Evolutionary conservation across 805 yeast species (phyloP), one percentile per base, ranked within the genome.

Genomic region (Metschnikowia aberdeeniae): DNA sequence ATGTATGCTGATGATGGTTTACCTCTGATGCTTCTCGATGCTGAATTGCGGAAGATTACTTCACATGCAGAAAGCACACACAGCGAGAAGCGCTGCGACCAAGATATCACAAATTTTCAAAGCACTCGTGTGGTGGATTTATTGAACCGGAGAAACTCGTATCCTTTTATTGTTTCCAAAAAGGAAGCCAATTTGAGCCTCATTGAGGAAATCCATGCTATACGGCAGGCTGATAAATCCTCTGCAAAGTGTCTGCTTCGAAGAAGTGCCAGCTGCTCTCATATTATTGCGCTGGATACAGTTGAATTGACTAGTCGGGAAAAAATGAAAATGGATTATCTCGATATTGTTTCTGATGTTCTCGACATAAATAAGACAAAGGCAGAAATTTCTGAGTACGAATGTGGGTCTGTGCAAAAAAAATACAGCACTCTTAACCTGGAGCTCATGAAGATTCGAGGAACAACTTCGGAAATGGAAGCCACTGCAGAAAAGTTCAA

Each of bases 61-160:
- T 22, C 36, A 13, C 36, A 10, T 24, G 19, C 46, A 7, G 31
- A 17, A 19, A 26, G 42, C 27, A 14, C 17, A 40, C 36, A 33
- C 17, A 40, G 36, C 29, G 32, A 32, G 11, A 34, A 32, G 8
- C 13, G 28, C 24, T 8, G 22, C 5, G 22, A 40, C 7, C 12
- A 29, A 12, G 27, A 17, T 10, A 31, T 36, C 33, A 35, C 39
- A 24, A 32, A 12, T 2, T 31, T 37, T 13, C 22, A 13, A 3
- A 30, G 42, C 12, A 13, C 20, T 14, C 28, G 24, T 28, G 35
- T 39, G 30, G 35, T 35, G 12, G 31, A 34, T 27, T 26, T 38
- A 8, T 55, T 67, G 50, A 63, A 62, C 44, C 49, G 76, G 28
- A 57, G 76, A 41, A 66, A 60, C 44, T 68, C 75, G 1, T 67